Percentiles rank a stretch among this genome's conserved stretches.
Evolutionary conservation across 2,329 filamentous ascomycete genomes (phyloP).

Genomic region (Sporothrix luriei): DNA sequence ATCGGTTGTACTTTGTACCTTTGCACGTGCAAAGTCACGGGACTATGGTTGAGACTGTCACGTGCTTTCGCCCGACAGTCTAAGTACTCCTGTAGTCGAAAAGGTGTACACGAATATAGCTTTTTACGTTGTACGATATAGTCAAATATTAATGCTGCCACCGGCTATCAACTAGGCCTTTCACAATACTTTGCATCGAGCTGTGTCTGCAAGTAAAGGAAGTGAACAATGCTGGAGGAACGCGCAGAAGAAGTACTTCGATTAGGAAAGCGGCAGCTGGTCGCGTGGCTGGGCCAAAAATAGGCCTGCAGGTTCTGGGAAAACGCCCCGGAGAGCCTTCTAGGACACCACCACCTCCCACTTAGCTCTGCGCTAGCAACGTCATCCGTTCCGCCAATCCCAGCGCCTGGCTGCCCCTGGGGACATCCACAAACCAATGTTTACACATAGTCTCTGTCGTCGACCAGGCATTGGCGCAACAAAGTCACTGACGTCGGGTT

Average conservation of each 20-base stretch:
- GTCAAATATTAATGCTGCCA: neutral
- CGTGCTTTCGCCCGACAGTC: neutral
- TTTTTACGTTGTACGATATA: too few species aligned
- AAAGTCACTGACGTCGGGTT: neutral
- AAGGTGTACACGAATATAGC: too few species aligned
- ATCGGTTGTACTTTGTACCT: neutral
- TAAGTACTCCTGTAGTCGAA: too few species aligned
- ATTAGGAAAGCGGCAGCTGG: neutral
- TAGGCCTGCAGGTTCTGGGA: neutral
- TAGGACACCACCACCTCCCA: neutral
- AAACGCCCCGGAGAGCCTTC: neutral
- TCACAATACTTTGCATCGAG: neutral
- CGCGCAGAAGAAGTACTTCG: conserved; percentile 1
- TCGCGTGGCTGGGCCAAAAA: neutral
- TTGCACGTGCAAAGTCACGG: conserved; percentile 5
- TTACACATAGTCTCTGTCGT: conserved; percentile 13
- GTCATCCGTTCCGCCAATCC: too few species aligned
- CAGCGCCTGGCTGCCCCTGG: neutral
- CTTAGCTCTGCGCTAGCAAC: neutral
- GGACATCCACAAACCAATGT: neutral
- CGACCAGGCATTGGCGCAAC: conserved; percentile 4
- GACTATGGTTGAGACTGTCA: neutral
- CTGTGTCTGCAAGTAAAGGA: too few species aligned
- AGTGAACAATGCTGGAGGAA: too few species aligned
- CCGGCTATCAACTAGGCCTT: neutral